Evolutionary conservation across 2,329 filamentous ascomycete species (phyloP).

Genomic region (Ophiocordyceps australis): DNA sequence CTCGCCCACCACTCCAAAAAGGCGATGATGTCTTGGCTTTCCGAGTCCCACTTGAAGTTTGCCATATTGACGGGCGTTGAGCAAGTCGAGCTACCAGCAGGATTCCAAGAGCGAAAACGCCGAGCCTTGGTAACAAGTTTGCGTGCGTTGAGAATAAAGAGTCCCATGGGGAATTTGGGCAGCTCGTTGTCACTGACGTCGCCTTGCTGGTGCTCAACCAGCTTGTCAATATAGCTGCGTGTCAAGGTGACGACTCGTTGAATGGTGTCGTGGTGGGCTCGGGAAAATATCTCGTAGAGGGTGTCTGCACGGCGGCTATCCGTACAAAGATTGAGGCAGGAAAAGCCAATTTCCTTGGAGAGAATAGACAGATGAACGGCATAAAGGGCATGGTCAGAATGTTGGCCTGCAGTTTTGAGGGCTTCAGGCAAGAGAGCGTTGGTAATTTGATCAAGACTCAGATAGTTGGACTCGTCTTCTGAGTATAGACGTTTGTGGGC

Average conservation of each 20-base stretch:
- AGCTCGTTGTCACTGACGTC: conserved; percentile 5
- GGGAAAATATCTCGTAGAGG: conserved; percentile 38
- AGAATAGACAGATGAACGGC: conserved; percentile 50
- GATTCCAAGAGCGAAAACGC: conserved; percentile 25
- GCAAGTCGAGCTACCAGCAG: conserved; percentile 25
- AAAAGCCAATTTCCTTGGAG: conserved; percentile 41
- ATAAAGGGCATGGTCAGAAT: conserved; percentile 35
- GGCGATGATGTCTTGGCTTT: conserved; percentile 31
- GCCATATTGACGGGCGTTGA: conserved; percentile 8
- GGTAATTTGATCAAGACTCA: conserved; percentile 33
- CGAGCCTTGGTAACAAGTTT: conserved; percentile 32
- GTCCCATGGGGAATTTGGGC: conserved; percentile 10
- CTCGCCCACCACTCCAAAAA: conserved; percentile 55
- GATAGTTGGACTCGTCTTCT: conserved; percentile 18
- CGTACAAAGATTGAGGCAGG: conserved; percentile 27
- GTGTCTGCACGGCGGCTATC: conserved; percentile 28
- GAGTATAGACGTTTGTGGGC: conserved; percentile 22
- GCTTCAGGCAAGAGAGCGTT: conserved; percentile 19
- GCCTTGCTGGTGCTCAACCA: conserved; percentile 4
- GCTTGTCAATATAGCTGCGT: conserved; percentile 11
- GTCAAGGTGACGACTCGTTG: conserved; percentile 13
- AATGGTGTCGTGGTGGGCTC: conserved; percentile 10
- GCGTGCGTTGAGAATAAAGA: conserved; percentile 31
- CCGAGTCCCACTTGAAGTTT: conserved; percentile 11
- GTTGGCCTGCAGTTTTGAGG: conserved; percentile 16